These are phyloP conservation scores for Neospora caninum DNA, from an alignment of 169 alveolate genomes.

Conservation along the genomic window DNA sequence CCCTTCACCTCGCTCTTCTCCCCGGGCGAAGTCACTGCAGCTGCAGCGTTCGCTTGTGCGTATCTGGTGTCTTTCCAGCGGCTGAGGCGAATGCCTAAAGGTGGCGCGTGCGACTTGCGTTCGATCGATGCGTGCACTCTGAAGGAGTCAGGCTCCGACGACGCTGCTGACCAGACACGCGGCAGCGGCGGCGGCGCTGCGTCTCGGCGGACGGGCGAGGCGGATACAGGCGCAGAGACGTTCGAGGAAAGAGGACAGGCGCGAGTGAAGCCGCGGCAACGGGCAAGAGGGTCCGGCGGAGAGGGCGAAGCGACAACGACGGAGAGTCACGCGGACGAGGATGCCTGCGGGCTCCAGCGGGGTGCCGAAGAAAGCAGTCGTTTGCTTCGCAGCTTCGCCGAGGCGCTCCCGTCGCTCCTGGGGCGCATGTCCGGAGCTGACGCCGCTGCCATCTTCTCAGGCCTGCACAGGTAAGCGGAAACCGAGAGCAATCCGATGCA, in stretches of 20 bases:
- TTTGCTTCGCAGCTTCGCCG: not conserved
- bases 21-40: not conserved
- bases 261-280: not conserved
- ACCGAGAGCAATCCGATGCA: no score
- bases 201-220: not conserved
- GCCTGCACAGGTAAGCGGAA: not conserved
- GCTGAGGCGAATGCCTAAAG: not conserved
- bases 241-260: not conserved
- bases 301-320: not conserved
- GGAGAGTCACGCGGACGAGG: not conserved
- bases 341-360: not conserved
- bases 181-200: not conserved
- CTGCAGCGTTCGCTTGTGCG: not conserved
- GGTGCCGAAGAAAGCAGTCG: not conserved
- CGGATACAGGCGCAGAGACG: not conserved
- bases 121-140: not conserved
- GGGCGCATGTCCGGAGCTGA: not conserved
- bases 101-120: not conserved
- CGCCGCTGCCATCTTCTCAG: constrained; percentile 17
- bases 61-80: not conserved
- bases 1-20: not conserved
- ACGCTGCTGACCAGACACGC: no score
- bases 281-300: not conserved
- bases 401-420: not conserved
- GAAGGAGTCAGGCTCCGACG: not conserved